Evolutionary conservation across 2,329 filamentous ascomycete genomes (phyloP).

Genomic region (Botrytis elliptica): DNA sequence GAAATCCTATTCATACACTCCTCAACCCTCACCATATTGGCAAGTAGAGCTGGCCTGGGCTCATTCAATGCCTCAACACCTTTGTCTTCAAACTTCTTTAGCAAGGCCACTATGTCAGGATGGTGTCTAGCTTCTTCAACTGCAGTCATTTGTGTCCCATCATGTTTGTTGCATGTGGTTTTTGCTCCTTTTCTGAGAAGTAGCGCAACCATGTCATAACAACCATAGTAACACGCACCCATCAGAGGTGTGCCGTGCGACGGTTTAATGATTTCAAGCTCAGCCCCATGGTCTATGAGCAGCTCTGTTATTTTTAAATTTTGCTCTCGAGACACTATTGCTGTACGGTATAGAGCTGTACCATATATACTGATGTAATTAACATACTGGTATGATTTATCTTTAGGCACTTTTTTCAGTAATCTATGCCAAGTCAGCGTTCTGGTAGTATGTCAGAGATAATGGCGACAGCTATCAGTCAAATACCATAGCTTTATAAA

Average conservation of each 20-base stretch:
- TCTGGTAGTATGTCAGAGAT: not conserved
- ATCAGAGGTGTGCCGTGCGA: conserved; percentile 1
- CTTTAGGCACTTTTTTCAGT: not conserved
- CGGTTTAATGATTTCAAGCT: not conserved
- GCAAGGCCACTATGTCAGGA: not conserved
- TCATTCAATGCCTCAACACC: not conserved
- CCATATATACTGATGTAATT: not conserved
- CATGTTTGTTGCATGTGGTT: not conserved
- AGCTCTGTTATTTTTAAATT: not conserved
- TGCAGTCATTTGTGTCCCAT: not conserved
- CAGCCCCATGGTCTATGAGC: not conserved
- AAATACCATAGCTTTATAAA: not conserved
- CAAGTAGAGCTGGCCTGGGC: not conserved
- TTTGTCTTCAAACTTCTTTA: not conserved
- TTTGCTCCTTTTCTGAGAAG: not conserved
- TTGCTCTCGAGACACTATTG: not conserved
- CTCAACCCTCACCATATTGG: not conserved
- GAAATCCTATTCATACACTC: not conserved
- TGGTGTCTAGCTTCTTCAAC: not conserved
- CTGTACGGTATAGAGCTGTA: not conserved
- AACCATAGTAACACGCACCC: not conserved
- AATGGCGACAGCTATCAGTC: not conserved
- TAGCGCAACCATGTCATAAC: not conserved
- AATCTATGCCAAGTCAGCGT: not conserved
- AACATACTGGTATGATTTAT: not conserved